Conservation (phyloP, 2,329 filamentous ascomycete species). For the Aspergillus udagawae region DNA sequence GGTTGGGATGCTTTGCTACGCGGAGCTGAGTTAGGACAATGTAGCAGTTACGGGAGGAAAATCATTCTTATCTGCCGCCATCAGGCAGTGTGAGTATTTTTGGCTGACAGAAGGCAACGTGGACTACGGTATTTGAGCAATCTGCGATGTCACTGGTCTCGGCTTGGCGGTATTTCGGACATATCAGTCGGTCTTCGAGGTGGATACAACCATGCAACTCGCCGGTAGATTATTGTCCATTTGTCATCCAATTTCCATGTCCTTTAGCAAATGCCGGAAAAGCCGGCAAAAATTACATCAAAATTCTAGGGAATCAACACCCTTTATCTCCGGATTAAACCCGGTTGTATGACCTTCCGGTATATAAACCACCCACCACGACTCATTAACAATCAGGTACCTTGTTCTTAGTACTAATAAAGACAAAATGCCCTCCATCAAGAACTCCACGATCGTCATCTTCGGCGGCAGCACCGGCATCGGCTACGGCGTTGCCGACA, state of each 20-base stretch:
- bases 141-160: conserved; percentile 7
- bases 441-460: conserved; percentile 44
- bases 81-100: conserved; percentile 32
- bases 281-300: no score
- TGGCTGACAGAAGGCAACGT: conserved; percentile 24
- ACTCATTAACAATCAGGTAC: neutral
- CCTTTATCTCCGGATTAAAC: neutral
- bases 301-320: neutral
- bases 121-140: conserved; percentile 15
- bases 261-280: no score
- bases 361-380: neutral
- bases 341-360: neutral
- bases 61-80: conserved; percentile 37
- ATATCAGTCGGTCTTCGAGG: neutral
- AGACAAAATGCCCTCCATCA: neutral
- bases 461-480: conserved; percentile 53
- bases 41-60: conserved; percentile 27
- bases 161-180: neutral
- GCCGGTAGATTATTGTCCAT: no score
- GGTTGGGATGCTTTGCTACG: conserved; percentile 43
- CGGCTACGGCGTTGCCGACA: conserved; percentile 51
- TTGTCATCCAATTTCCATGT: no score
- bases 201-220: no score
- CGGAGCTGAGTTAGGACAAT: conserved; percentile 29
- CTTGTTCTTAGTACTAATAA: neutral